Evolutionary conservation across 805 yeast genomes (phyloP), one percentile per base, ranked within the genome.

Genomic region (Metschnikowia kunwiensis): DNA sequence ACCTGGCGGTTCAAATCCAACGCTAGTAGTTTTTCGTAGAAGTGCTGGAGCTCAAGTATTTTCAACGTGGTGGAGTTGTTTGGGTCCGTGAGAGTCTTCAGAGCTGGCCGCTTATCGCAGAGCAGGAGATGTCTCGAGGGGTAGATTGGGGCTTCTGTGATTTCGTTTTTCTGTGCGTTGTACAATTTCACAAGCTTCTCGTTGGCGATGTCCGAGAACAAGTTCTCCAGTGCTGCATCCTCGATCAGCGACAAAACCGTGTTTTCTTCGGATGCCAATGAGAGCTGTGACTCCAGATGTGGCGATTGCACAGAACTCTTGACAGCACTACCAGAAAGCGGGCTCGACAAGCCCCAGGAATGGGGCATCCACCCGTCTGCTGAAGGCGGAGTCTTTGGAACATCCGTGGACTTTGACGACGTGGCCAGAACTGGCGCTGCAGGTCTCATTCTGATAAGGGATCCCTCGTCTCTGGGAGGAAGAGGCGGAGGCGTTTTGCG

Each of bases 121-220:
- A 20, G 14, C n/a, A 13, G 5, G 9, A 22, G 17, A 12, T 10
- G 16, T 2, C 7, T 6, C 5, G 30, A 24, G 0, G 50, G 24
- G 17, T 18, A 40, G 2, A 60, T 42, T 3, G 72, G 72, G 11
- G 64, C 58, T 12, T 26, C 35, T 4, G 44, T 49, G 32, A 65
- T 63, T 5, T 55, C 56, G 40, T 66, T 66, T 39, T 67, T 67
- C 27, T 53, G 44, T 7, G 48, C 35, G 43, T 66, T 67, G 40
- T 64, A 66, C 10, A 63, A 29, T 27, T 50, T 56, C 9, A 42
- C 34, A 25, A 65, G 43, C 21, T 50, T 46, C 9, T 27, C 49
- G 36, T 29, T 50, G 50, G 23, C 51, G 36, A 10, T 34, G 20
- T 32, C 24, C 17, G 30, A 24, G 12, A 32, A 28, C 14, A 24